Conservation (phyloP, 2,329 filamentous ascomycete species). For the Cytospora paraplurivora region DNA sequence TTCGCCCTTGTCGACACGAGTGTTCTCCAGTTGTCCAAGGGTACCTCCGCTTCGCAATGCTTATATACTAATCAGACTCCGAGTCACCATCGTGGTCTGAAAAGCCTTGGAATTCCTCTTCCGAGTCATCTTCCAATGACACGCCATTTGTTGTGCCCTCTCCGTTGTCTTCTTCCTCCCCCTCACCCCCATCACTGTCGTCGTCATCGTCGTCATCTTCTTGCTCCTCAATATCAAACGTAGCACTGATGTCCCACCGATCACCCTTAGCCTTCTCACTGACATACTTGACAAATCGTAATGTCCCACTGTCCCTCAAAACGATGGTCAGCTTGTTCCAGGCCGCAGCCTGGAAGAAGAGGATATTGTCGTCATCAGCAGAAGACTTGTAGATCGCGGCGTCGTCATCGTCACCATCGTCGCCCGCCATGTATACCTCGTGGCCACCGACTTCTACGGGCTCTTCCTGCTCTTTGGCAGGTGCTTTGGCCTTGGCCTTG, state of each 20-base stretch:
- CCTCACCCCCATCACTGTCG: constrained; percentile 37
- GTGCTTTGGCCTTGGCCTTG: constrained; percentile 39
- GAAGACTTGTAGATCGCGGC: constrained; percentile 85
- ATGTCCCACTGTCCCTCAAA: constrained; percentile 78
- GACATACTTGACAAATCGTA: constrained; percentile 97
- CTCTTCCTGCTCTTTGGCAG: constrained; percentile 34
- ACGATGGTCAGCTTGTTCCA: constrained; percentile 96
- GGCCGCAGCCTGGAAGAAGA: constrained; percentile 63
- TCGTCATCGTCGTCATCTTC: constrained; percentile 46
- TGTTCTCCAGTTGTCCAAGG: background rate
- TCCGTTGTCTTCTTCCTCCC: constrained; percentile 35
- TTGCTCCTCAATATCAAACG: constrained; percentile 69
- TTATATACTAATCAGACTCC: constrained; percentile 37
- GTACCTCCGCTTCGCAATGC: background rate
- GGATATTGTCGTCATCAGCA: constrained; percentile 72
- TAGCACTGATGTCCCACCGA: constrained; percentile 85
- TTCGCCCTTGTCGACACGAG: background rate
- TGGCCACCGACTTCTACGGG: constrained; percentile 70
- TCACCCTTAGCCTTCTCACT: constrained; percentile 81
- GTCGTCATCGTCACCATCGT: constrained; percentile 66
- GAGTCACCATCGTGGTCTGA: constrained; percentile 44
- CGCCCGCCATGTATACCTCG: constrained; percentile 92
- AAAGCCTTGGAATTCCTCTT: constrained; percentile 62
- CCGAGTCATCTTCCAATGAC: constrained; percentile 46
- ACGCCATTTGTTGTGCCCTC: constrained; percentile 27